Conservation (phyloP, 306 rosid genomes). For the Astragalus membranaceus region DNA sequence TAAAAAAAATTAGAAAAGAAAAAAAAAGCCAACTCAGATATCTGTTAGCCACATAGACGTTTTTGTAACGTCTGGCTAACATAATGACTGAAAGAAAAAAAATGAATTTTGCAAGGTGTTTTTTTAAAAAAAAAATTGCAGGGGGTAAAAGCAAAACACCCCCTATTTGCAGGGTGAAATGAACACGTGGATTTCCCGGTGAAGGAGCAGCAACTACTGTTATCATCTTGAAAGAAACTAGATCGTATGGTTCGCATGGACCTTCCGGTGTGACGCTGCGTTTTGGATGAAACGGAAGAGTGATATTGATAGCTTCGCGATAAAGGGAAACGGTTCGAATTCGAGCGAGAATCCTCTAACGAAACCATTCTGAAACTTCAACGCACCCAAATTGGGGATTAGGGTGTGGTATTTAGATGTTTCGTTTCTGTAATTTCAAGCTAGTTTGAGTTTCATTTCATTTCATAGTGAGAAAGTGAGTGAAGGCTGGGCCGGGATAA, state of each 20-base stretch:
- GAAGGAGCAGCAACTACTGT: slow-evolving; percentile 21
- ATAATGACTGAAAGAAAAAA: too few species aligned
- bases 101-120: too few species aligned
- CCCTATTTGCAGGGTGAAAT: too few species aligned
- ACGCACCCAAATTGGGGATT: not conserved
- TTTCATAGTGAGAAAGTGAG: slow-evolving; percentile 27
- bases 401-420: not conserved
- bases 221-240: slow-evolving; percentile 55
- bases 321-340: slow-evolving; percentile 54
- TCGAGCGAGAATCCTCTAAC: slow-evolving; percentile 60
- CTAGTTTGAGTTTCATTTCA: slow-evolving; percentile 11
- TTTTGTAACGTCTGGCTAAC: too few species aligned
- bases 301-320: slow-evolving; percentile 38
- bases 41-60: too few species aligned
- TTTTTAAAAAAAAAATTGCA: too few species aligned
- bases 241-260: slow-evolving; percentile 95
- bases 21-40: too few species aligned
- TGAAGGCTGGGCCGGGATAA: slow-evolving; percentile 13
- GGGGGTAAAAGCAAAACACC: too few species aligned
- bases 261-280: slow-evolving; percentile 59
- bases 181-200: slow-evolving; percentile 45
- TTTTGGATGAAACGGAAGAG: slow-evolving; percentile 43
- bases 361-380: slow-evolving; percentile 61
- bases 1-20: too few species aligned
- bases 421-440: not conserved